Percentiles rank a stretch among this genome's conserved stretches.
Evolutionary conservation across 164 flowering plant genomes (phyloP).

Genomic region (Sextonia rubra): DNA sequence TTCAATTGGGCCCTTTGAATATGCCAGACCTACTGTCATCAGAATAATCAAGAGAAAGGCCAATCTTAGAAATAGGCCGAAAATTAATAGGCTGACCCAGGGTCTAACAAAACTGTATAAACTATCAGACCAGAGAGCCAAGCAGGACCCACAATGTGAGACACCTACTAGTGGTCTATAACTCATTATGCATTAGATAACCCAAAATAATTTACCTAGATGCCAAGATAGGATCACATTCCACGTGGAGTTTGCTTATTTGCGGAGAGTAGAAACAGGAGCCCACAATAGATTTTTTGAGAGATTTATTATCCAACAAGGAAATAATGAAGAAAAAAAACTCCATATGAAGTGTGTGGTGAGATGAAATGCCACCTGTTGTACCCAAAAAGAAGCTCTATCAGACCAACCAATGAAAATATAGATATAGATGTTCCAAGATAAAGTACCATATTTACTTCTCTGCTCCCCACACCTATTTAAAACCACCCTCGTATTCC

Average conservation of each 20-base stretch:
- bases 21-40: no score
- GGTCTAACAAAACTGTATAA: neutral
- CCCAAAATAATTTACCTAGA: neutral
- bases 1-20: no score
- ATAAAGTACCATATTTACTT: neutral
- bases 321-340: neutral
- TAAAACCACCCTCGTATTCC: neutral
- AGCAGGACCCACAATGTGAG: neutral
- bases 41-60: no score
- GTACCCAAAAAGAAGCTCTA: neutral
- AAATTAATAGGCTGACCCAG: no score
- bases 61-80: no score
- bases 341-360: neutral
- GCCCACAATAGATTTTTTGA: neutral
- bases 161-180: neutral
- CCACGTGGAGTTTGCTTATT: neutral
- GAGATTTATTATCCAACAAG: neutral
- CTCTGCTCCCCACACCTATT: neutral
- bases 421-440: neutral
- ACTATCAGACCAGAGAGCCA: no score
- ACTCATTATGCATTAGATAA: neutral
- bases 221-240: neutral
- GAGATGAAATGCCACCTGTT: neutral
- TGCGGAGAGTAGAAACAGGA: neutral
- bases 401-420: neutral